Conservation (phyloP, 2,329 filamentous ascomycete species). For the Graphiopsis chlorocephala region DNA sequence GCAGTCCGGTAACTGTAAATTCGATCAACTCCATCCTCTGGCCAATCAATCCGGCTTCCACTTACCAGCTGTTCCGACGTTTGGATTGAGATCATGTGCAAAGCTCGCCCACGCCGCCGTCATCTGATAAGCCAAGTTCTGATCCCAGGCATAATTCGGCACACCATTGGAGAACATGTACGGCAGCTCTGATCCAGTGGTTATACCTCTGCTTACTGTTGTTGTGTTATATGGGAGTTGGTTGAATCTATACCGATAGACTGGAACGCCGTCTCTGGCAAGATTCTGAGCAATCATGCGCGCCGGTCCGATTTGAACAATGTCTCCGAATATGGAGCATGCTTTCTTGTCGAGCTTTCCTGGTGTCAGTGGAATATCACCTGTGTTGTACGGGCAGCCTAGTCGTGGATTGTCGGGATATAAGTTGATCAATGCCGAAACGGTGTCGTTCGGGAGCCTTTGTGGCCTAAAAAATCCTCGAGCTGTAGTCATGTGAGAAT, state of each 20-base stretch:
- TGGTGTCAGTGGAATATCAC: not conserved
- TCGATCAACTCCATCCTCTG: not conserved
- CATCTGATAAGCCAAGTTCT: not conserved
- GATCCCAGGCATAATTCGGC: not conserved
- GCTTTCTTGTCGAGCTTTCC: not conserved
- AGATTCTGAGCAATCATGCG: constrained; percentile 19
- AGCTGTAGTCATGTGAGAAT: not conserved
- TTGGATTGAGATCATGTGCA: not conserved
- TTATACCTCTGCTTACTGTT: not conserved
- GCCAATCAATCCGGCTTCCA: not conserved
- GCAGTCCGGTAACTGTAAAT: not conserved
- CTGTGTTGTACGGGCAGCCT: constrained; percentile 1
- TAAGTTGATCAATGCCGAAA: not conserved
- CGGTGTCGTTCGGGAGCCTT: not conserved
- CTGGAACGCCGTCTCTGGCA: constrained; percentile 17
- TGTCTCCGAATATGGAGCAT: not conserved
- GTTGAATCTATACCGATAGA: constrained; percentile 48
- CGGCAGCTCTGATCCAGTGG: not conserved
- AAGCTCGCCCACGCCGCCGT: not conserved
- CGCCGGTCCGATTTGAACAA: not conserved
- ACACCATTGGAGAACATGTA: not conserved
- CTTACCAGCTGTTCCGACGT: not conserved
- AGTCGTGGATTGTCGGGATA: not conserved
- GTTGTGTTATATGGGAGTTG: constrained; percentile 39
- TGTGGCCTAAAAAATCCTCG: constrained; percentile 1